phyloP scores from a whole-genome alignment of 73 alveolate genomes.

The Tetrahymena elliotti region DNA sequence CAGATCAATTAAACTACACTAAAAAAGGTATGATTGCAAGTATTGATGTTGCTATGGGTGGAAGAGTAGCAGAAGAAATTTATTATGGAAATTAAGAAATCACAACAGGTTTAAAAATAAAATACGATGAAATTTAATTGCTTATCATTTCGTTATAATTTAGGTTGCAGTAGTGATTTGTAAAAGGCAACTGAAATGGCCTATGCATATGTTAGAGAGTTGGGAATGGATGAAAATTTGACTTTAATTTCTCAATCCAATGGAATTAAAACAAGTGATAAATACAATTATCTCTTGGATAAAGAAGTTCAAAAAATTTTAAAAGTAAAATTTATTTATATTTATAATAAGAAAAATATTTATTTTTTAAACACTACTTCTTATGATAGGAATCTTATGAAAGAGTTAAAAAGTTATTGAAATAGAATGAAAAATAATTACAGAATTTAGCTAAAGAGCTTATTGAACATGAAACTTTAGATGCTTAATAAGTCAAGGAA shows the following conservation, averaged over 20 bases:
- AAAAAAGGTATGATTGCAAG: slow-evolving; percentile 10
- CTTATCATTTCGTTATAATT: not conserved
- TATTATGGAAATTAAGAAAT: slow-evolving; percentile 36
- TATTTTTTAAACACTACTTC: too few relatives aligned
- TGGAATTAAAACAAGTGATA: slow-evolving; percentile 32
- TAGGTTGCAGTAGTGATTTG: slow-evolving; percentile 23
- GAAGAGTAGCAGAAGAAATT: slow-evolving; percentile 43
- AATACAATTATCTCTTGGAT: slow-evolving; percentile 5
- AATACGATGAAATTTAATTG: not conserved
- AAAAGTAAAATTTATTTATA: not conserved
- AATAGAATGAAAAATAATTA: not conserved
- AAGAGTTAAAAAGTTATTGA: slow-evolving; percentile 15
- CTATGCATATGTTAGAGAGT: slow-evolving; percentile 11
- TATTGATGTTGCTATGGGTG: slow-evolving; percentile 44
- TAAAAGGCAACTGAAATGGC: slow-evolving; percentile 39
- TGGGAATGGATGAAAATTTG: slow-evolving; percentile 25
- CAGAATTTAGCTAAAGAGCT: not conserved
- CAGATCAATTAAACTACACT: slow-evolving; percentile 2
- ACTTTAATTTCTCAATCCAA: not conserved
- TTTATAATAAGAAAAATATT: too few relatives aligned
- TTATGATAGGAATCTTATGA: slow-evolving; percentile 8
- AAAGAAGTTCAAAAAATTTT: slow-evolving; percentile 15
- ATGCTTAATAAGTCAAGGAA: not conserved
- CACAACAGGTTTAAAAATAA: slow-evolving; percentile 5
- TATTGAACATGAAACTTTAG: not conserved